Base-by-base conservation (phyloP, 805 yeast species). In the Metahyphopichia silvanorum region DNA sequence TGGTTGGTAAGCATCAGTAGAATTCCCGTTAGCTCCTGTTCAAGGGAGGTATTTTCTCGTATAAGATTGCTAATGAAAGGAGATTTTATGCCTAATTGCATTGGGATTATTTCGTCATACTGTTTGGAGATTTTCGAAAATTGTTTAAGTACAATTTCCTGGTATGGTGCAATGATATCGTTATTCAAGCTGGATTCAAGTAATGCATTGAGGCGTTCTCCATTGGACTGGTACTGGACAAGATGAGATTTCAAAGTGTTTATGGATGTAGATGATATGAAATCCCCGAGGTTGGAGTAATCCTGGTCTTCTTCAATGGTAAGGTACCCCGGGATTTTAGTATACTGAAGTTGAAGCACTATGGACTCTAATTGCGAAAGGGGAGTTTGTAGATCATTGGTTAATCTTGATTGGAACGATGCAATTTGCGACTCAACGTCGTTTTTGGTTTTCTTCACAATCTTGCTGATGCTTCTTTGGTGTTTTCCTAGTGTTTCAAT, bases 1-100 rank as follows among this genome's bases (percentile, higher is more conserved):
- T 88, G 96, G 33, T 76, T 76, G 8, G 95, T 82, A 29, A 88
- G 62, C 47, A 88, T 76, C 35, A 77, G 79, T 21, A 89, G 60
- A 12, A 82, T 63, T 2, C 73, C 69, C 1, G 86, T 94, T 56
- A 86, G 68, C 33, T 83, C 93, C 37, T 71, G 68, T 33, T 86
- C 95, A 30, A 77, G 49, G 2, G 66, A 61, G 11, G 57, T 46
- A 39, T 74, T 77, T 33, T 73, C 76, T 34, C 59, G 57, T 17
- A 60, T 33, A 3, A 61, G 45, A 10, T 51, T 47, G 11, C 38
- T 38, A 15, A n/a, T n/a, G 24, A 31, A 5, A 35, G 31, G 9
- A 37, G 33, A 25, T 44, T 38, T 21, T 46, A 27, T 29, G 39
- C 26, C 43, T 7, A 46, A 17, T 29, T 46, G 42, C 8, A 43